Conservation (phyloP, 2,329 filamentous ascomycete genomes). For the Xylariaceae sp. region DNA sequence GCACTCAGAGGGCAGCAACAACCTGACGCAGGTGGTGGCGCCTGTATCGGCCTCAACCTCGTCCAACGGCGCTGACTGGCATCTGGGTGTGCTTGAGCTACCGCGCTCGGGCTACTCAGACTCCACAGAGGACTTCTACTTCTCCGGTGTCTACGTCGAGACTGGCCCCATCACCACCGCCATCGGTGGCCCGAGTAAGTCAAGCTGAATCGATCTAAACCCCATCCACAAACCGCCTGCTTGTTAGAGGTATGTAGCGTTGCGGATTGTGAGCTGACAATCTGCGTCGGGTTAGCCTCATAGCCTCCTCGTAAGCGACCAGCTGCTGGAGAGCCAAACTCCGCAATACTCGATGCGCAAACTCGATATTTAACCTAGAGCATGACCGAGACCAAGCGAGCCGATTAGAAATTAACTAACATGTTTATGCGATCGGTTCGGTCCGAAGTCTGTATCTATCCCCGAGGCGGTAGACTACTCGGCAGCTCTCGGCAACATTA, state of each 20-base stretch:
- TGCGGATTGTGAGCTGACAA: slow-evolving; percentile 7
- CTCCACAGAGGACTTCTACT: slow-evolving; percentile 70
- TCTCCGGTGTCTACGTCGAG: slow-evolving; percentile 76
- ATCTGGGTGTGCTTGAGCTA: slow-evolving; percentile 72
- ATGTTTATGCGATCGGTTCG: background rate
- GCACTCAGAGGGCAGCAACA: slow-evolving; percentile 67
- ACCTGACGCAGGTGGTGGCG: slow-evolving; percentile 64
- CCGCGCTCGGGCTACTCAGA: slow-evolving; percentile 62
- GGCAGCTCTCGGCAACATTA: background rate
- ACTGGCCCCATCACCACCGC: slow-evolving; percentile 51
- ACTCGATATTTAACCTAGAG: no score
- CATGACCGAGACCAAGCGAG: no score
- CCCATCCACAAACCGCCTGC: no score
- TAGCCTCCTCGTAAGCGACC: no score
- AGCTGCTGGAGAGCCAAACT: no score
- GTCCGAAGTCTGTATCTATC: background rate
- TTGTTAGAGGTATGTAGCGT: no score
- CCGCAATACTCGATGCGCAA: no score
- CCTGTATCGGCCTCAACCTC: slow-evolving; percentile 65
- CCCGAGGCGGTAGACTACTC: background rate
- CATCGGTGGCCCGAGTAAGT: slow-evolving; percentile 38
- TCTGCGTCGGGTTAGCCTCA: no score
- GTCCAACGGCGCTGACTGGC: slow-evolving; percentile 75
- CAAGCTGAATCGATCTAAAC: background rate
- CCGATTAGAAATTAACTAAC: background rate